Base-by-base conservation (phyloP, 495 filamentous ascomycete species). In the Penicillium salamii region DNA sequence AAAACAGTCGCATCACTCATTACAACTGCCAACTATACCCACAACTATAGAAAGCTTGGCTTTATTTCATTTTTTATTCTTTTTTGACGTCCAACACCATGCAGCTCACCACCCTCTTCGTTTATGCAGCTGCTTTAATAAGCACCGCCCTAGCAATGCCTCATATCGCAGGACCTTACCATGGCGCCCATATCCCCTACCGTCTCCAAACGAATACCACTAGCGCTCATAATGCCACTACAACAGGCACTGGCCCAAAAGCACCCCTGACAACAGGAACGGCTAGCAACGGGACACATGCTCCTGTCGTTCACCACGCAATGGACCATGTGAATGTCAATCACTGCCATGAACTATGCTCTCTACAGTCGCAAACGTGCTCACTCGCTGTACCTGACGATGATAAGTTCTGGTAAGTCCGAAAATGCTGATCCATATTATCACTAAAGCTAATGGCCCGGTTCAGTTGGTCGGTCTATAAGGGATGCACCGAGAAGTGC, bases 321-420 rank as follows among this genome's bases (percentile, higher is more conserved):
- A 39, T 50, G 7, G 50, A 52, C 26, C 46, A 52, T 8, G 40
- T 51, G 2, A 56, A 54, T 14, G 40, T 60, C 40, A 57, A 59
- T 35, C 54, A 53, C 24, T 67, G 66, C 39, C 39, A 54, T n/a
- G 59, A 63, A 36, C 12, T 65, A 35, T 69, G 66, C 28, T 62
- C 58, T 7, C 35, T 69, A 38, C 41, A 52, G 29, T 40, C 60
- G 3, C 56, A 66, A 43, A 54, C 62, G 7, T 69, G 64, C 36
- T 55, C 51, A 3, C 41, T 66, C 49, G 62, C 64, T 17, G 40
- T 64, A 14, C 64, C 66, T 0, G 41, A 63, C 12, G 64, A 66
- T 39, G 56, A 67, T 36, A 35, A 45, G 23, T 67, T 54, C 32
- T 69, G 66, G 66, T 68, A 42, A 52, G 59, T 54, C 18, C 6